These are phyloP conservation scores for Mortierella sp. DNA, from an alignment of 371 early-diverging fungal genomes.

Conservation along the genomic window DNA sequence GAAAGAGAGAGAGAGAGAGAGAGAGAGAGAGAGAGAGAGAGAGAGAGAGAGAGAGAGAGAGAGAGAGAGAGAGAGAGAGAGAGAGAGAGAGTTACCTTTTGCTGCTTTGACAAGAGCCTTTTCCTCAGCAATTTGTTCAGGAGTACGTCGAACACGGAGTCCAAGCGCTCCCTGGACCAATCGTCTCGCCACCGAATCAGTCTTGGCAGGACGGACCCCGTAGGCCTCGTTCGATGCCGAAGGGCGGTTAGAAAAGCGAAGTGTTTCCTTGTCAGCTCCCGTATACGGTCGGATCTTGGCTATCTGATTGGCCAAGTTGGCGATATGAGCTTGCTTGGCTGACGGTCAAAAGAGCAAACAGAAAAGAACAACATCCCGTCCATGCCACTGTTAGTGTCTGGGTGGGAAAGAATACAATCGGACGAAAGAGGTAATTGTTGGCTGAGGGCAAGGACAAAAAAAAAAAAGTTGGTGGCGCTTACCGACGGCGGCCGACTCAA, in stretches of 20 bases:
- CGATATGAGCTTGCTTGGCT: slow-evolving; percentile 49
- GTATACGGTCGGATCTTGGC: slow-evolving; percentile 43
- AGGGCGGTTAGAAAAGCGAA: slow-evolving; percentile 30
- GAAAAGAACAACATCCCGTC: background rate
- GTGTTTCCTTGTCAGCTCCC: slow-evolving; percentile 41
- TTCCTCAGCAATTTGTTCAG: slow-evolving; percentile 58
- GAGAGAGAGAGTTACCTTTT: slow-evolving; percentile 22
- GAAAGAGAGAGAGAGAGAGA: too few species aligned
- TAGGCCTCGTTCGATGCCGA: slow-evolving; percentile 35
- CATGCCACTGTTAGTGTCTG: background rate
- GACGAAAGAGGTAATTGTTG: background rate
- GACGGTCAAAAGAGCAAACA: background rate
- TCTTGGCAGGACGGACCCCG: slow-evolving; percentile 58
- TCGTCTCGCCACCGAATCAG: slow-evolving; percentile 63
- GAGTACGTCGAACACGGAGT: slow-evolving; percentile 54
- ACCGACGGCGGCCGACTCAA: slow-evolving; percentile 76
- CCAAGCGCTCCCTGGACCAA: slow-evolving; percentile 63
- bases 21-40: too few species aligned
- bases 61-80: too few species aligned
- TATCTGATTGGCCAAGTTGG: slow-evolving; percentile 29
- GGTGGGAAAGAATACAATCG: background rate
- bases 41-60: too few species aligned
- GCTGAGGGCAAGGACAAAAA: background rate
- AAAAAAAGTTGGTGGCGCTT: slow-evolving; percentile 9
- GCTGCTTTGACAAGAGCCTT: slow-evolving; percentile 46